Evolutionary conservation across 2,329 filamentous ascomycete genomes (phyloP).

Genomic region (Colletotrichum noveboracense): DNA sequence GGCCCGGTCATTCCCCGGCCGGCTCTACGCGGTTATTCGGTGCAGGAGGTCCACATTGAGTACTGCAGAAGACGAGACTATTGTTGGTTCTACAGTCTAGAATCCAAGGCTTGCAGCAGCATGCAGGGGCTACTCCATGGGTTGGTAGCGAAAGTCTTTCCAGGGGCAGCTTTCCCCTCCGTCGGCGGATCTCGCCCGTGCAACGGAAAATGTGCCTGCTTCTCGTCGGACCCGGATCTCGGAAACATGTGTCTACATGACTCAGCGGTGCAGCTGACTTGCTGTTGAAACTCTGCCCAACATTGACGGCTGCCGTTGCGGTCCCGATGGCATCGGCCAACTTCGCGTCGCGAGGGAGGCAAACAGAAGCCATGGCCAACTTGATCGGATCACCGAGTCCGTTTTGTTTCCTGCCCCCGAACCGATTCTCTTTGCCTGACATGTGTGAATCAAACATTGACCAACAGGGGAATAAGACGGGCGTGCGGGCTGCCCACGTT

Average conservation of each 20-base stretch:
- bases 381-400: background rate
- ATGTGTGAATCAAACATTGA: background rate
- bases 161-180: background rate
- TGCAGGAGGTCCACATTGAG: background rate
- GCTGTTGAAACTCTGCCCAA: background rate
- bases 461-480: background rate
- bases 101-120: background rate
- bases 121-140: background rate
- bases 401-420: background rate
- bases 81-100: background rate
- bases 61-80: background rate
- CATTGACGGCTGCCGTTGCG: background rate
- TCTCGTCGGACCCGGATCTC: background rate
- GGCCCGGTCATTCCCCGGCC: background rate
- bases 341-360: conserved; percentile 9
- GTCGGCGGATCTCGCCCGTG: background rate
- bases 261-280: background rate
- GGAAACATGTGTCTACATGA: background rate
- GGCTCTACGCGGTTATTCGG: background rate
- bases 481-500: background rate
- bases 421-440: background rate
- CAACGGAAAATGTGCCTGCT: background rate
- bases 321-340: background rate
- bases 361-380: background rate
- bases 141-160: background rate